Evolutionary conservation across 2,329 filamentous ascomycete species (phyloP).

Genomic region (Hypomyces rosellus): DNA sequence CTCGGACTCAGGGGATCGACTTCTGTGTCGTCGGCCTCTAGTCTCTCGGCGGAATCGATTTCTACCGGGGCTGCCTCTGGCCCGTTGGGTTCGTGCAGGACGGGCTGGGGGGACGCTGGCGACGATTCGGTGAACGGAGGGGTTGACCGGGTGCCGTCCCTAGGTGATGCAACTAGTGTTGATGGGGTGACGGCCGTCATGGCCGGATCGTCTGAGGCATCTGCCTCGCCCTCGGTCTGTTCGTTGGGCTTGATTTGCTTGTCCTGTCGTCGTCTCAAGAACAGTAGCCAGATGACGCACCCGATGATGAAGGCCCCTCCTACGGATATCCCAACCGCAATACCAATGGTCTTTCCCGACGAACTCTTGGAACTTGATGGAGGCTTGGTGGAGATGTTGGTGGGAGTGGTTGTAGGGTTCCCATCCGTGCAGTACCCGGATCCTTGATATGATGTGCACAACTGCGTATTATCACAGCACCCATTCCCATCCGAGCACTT

Average conservation of each 20-base stretch:
- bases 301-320: conserved; percentile 38
- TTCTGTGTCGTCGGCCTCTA: not conserved
- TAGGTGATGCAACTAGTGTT: no score
- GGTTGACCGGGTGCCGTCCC: no score
- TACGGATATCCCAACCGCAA: conserved; percentile 47
- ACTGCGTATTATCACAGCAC: conserved; percentile 42
- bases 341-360: conserved; percentile 32
- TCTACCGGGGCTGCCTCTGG: conserved; percentile 43
- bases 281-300: conserved; percentile 40
- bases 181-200: conserved; percentile 1
- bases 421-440: conserved; percentile 34
- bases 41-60: conserved; percentile 35
- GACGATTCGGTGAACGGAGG: not conserved
- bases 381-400: not conserved
- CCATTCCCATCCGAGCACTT: conserved; percentile 39
- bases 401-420: conserved; percentile 25
- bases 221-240: no score
- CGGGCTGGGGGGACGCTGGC: not conserved
- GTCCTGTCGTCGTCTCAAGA: conserved; percentile 30
- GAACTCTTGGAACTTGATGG: not conserved
- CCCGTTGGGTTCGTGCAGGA: not conserved
- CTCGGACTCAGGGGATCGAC: no score
- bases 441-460: conserved; percentile 34
- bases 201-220: not conserved
- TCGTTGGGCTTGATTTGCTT: not conserved